A percentile compares a stretch with the other conserved stretches of the same genome.
Conservation (phyloP, 805 yeast genomes). For the Danielia oregonensis region DNA sequence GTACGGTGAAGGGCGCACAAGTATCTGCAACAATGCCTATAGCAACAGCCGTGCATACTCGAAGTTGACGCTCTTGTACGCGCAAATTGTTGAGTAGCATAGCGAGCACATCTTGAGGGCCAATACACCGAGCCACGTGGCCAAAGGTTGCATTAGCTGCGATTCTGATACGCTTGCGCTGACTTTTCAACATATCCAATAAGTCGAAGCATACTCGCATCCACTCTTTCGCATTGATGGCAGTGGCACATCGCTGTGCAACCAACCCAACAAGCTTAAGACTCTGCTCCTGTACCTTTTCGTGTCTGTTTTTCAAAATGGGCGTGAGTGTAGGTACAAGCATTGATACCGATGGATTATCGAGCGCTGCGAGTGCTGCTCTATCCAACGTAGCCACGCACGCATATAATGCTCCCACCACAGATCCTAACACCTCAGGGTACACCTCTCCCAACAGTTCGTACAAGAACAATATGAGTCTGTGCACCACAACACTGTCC, state of each 20-base stretch:
- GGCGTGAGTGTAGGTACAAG: constrained; percentile 88
- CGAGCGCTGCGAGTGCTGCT: constrained; percentile 47
- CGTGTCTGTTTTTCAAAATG: constrained; percentile 83
- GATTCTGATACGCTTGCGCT: constrained; percentile 68
- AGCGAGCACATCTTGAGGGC: constrained; percentile 91
- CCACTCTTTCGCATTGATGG: constrained; percentile 92
- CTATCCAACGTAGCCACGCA: constrained; percentile 61
- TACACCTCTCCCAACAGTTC: constrained; percentile 93
- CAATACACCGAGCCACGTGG: constrained; percentile 82
- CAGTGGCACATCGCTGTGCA: constrained; percentile 76
- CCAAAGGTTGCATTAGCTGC: constrained; percentile 93
- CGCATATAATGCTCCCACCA: constrained; percentile 64
- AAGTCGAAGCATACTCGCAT: constrained; percentile 92
- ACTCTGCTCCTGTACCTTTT: constrained; percentile 82
- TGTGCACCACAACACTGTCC: constrained; percentile 58
- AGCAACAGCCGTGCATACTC: constrained; percentile 98
- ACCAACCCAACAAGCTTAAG: constrained; percentile 77
- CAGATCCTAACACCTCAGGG: constrained; percentile 89
- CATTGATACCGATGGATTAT: constrained; percentile 73
- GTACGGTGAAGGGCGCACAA: constrained; percentile 87
- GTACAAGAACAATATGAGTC: constrained; percentile 71
- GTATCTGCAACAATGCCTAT: constrained; percentile 94
- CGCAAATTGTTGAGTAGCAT: constrained; percentile 78
- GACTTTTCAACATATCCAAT: constrained; percentile 81
- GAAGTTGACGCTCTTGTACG: constrained; percentile 92